Conservation (phyloP, 2,329 filamentous ascomycete genomes). For the Colletotrichum sp. region DNA sequence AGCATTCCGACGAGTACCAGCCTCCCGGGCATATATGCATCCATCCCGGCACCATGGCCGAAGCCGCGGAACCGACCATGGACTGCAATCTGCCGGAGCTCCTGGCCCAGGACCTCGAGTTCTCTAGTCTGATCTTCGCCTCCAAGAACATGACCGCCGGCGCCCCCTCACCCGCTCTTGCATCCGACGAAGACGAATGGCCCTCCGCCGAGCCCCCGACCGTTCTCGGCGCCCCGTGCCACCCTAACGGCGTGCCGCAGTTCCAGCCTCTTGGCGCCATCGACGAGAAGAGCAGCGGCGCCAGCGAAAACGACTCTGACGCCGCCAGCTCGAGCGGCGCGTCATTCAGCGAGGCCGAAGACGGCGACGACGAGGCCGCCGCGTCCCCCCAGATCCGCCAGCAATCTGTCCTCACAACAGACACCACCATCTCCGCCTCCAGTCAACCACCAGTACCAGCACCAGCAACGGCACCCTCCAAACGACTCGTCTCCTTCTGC, state of each 20-base stretch:
- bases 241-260: conserved; percentile 7
- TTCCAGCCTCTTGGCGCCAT: conserved; percentile 18
- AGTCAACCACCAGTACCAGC: conserved; percentile 22
- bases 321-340: conserved; percentile 36
- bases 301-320: conserved; percentile 24
- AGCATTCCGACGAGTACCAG: neutral
- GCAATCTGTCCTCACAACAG: conserved; percentile 43
- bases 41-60: conserved; percentile 17
- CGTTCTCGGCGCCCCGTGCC: conserved; percentile 1
- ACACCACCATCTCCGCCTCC: conserved; percentile 43
- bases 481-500: conserved; percentile 9
- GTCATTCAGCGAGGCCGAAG: conserved; percentile 38
- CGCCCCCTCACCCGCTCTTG: conserved; percentile 42
- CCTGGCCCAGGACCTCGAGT: conserved; percentile 58
- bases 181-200: conserved; percentile 26
- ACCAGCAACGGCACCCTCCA: conserved; percentile 23
- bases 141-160: conserved; percentile 60
- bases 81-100: conserved; percentile 59
- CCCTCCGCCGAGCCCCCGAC: conserved; percentile 3
- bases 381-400: conserved; percentile 23
- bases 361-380: conserved; percentile 11
- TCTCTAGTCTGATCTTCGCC: conserved; percentile 51
- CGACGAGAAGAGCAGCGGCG: conserved; percentile 16
- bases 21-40: neutral
- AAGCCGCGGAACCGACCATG: conserved; percentile 28